phyloP scores from a whole-genome alignment of 2,329 filamentous ascomycete genomes.

The Zarea fungicola region DNA sequence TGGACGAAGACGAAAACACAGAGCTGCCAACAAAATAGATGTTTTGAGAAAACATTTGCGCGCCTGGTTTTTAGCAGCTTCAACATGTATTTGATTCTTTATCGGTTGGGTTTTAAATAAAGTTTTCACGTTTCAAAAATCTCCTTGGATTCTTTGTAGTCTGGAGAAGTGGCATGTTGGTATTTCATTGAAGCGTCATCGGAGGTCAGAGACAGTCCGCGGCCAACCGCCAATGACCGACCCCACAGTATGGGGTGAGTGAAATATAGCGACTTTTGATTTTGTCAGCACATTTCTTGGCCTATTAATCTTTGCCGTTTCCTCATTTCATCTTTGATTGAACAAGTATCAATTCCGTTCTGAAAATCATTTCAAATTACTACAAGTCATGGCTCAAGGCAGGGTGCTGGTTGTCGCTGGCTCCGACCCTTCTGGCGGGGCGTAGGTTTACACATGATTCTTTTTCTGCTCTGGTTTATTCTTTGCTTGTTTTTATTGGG shows the following conservation, averaged over 20 bases:
- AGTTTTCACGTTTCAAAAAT: no score
- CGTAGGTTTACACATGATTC: no score
- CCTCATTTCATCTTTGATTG: background rate
- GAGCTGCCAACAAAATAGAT: no score
- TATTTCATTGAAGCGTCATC: no score
- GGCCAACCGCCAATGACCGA: background rate
- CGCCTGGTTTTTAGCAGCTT: background rate
- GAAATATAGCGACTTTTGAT: conserved; percentile 2
- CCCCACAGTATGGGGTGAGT: conserved; percentile 6
- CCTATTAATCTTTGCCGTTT: background rate
- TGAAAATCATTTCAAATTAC: background rate
- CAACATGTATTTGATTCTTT: background rate
- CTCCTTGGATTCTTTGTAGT: no score
- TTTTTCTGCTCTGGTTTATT: no score
- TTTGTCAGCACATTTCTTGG: background rate
- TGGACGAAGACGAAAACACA: no score
- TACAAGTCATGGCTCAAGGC: conserved; percentile 30
- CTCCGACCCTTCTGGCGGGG: conserved; percentile 86
- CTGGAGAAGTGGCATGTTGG: no score
- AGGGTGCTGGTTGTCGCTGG: conserved; percentile 78
- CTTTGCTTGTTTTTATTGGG: background rate
- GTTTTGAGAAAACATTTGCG: background rate
- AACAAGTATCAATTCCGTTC: background rate
- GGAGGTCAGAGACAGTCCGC: background rate
- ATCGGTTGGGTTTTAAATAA: background rate